Percentiles rank a stretch among this genome's conserved stretches.
phyloP scores from a whole-genome alignment of 176 grass and related monocot genomes.

The Alloteropsis semialata region DNA sequence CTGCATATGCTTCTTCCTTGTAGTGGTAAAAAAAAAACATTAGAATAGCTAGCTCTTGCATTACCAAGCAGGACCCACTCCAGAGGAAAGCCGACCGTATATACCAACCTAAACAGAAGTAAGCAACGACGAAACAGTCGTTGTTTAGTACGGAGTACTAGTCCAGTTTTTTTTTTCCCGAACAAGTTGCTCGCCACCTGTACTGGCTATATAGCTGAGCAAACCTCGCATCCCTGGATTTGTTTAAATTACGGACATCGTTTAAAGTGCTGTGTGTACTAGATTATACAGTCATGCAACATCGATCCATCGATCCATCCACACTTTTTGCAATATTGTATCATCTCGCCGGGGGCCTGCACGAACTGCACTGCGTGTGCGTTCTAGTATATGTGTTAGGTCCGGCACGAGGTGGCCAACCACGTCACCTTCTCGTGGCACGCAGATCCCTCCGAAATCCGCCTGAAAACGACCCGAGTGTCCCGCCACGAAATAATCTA shows the following conservation, averaged over 20 bases:
- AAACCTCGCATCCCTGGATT: neutral
- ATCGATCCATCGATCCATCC: neutral
- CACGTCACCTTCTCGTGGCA: conserved; percentile 19
- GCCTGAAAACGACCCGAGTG: conserved; percentile 16
- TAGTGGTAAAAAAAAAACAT: neutral
- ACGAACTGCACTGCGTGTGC: neutral
- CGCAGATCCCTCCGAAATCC: conserved; percentile 23
- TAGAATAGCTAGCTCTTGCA: neutral
- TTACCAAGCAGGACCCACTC: neutral
- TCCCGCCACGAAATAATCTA: neutral
- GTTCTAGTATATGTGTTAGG: conserved; percentile 12
- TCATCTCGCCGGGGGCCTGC: neutral
- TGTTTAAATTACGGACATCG: neutral
- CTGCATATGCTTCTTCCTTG: too few species aligned
- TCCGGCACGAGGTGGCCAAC: conserved; percentile 14
- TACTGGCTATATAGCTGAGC: neutral
- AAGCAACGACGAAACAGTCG: neutral
- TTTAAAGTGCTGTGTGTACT: neutral
- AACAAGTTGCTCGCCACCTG: neutral
- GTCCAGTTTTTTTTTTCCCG: neutral
- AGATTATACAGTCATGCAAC: neutral
- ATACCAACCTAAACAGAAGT: neutral
- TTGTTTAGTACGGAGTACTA: too few species aligned
- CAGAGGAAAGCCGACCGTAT: neutral
- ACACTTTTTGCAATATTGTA: neutral